phyloP scores from a whole-genome alignment of 2,329 filamentous ascomycete species.

The Xylaria sp. region DNA sequence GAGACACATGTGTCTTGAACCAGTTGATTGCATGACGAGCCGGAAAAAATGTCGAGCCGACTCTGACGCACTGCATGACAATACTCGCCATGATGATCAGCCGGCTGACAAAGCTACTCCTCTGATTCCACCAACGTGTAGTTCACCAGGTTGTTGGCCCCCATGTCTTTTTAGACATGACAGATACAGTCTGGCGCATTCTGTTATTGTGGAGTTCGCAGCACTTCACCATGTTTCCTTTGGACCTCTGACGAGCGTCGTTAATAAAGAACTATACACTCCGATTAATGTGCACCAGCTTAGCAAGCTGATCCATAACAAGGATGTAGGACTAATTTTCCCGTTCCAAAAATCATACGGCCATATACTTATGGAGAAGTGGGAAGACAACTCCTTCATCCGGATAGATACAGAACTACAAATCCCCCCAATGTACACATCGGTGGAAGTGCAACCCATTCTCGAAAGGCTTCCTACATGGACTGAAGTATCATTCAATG shows the following conservation, averaged over 20 bases:
- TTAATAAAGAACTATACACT: slow-evolving; percentile 2
- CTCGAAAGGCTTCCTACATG: slow-evolving; percentile 16
- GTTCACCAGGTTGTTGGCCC: slow-evolving; percentile 23
- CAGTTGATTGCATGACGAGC: slow-evolving; percentile 21
- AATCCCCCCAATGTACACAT: slow-evolving; percentile 20
- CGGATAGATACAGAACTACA: slow-evolving; percentile 8
- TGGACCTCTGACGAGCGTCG: slow-evolving; percentile 8
- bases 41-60: slow-evolving; percentile 16
- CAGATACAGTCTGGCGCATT: slow-evolving; percentile 14
- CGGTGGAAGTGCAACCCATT: slow-evolving; percentile 2
- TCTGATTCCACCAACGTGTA: background rate
- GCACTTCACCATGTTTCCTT: slow-evolving; percentile 26
- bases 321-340: slow-evolving; percentile 11
- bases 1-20: slow-evolving; percentile 28
- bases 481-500: slow-evolving; percentile 12
- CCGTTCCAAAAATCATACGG: slow-evolving; percentile 25
- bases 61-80: background rate
- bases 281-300: slow-evolving; percentile 15
- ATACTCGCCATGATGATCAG: background rate
- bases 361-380: slow-evolving; percentile 15
- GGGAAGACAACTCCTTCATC: slow-evolving; percentile 6
- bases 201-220: slow-evolving; percentile 19
- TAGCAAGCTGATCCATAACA: slow-evolving; percentile 14
- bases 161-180: slow-evolving; percentile 10
- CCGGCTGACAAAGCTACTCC: background rate